These are phyloP conservation scores for Pleurotus salmoneostramineus DNA, from an alignment of 768 basidiomycete genomes.

Conservation along the genomic window DNA sequence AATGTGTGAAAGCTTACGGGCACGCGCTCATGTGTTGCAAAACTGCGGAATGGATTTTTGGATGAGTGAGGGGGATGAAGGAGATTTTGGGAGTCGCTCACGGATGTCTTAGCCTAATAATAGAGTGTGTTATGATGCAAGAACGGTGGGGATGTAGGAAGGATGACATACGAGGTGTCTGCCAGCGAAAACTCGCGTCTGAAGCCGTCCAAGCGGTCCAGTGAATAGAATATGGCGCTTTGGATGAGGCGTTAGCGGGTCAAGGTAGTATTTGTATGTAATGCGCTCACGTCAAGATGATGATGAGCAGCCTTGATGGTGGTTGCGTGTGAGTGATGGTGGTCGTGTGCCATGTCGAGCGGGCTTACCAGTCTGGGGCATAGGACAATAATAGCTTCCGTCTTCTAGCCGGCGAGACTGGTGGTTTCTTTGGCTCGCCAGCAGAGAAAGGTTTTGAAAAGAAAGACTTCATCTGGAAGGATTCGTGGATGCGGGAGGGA, in stretches of 20 bases:
- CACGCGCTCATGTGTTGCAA: conserved; percentile 72
- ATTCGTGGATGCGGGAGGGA: conserved; percentile 1
- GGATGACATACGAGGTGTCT: conserved; percentile 61
- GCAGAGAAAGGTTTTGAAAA: conserved; percentile 16
- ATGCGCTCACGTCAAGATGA: conserved; percentile 56
- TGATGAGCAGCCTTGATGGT: conserved; percentile 57
- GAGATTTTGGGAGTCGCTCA: conserved; percentile 19
- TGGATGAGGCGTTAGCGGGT: background rate
- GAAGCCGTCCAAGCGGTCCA: conserved; percentile 69
- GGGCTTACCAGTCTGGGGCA: conserved; percentile 66
- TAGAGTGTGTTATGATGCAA: conserved; percentile 8
- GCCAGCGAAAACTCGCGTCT: conserved; percentile 72
- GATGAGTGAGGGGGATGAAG: background rate
- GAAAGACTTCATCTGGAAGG: conserved; percentile 22
- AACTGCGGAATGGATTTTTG: conserved; percentile 32
- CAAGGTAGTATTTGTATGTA: background rate
- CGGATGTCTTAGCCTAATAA: conserved; percentile 35
- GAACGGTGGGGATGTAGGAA: background rate
- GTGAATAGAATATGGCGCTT: conserved; percentile 58
- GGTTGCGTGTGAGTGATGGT: background rate
- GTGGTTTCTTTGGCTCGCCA: conserved; percentile 12
- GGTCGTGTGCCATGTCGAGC: background rate
- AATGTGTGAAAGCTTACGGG: conserved; percentile 43
- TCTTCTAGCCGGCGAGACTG: conserved; percentile 27
- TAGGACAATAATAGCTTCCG: conserved; percentile 56